Conservation (phyloP, 352 stramenopile species). For the Phytophthora brassicae region DNA sequence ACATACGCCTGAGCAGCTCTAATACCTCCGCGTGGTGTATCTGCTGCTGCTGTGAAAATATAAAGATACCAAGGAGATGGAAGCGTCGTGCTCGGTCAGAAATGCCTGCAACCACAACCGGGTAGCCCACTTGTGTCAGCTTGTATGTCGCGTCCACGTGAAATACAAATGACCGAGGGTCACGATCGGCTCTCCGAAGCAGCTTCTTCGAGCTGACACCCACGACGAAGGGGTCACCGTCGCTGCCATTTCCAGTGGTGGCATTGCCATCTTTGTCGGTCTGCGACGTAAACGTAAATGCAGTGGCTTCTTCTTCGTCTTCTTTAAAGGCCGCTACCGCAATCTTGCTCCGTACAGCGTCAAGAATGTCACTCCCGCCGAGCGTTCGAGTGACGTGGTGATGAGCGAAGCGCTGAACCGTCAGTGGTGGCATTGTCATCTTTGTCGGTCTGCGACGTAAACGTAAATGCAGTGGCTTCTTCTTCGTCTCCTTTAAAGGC, state of each 20-base stretch:
- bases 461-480: conserved; percentile 12
- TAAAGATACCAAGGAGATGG: conserved; percentile 25
- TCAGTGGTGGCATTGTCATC: neutral
- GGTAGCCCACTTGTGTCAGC: conserved; percentile 19
- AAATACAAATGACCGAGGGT: conserved; percentile 12
- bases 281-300: no score
- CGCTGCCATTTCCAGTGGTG: conserved; percentile 13
- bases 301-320: no score
- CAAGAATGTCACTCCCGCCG: no score
- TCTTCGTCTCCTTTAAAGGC: conserved; percentile 13
- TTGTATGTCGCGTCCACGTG: conserved; percentile 39
- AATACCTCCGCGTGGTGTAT: conserved; percentile 7
- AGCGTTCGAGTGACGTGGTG: no score
- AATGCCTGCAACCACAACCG: conserved; percentile 23
- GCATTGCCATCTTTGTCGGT: no score
- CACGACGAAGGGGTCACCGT: conserved; percentile 10
- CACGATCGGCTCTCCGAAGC: conserved; percentile 1
- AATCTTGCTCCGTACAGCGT: no score
- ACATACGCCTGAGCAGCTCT: neutral
- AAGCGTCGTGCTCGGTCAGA: conserved; percentile 25
- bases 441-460: neutral
- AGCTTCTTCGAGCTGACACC: conserved; percentile 16
- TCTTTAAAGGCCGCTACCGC: no score
- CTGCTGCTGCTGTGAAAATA: conserved; percentile 19
- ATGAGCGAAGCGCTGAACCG: neutral